Base-by-base conservation (phyloP, 2,329 filamentous ascomycete species). In the Hyphodiscus sp. region DNA sequence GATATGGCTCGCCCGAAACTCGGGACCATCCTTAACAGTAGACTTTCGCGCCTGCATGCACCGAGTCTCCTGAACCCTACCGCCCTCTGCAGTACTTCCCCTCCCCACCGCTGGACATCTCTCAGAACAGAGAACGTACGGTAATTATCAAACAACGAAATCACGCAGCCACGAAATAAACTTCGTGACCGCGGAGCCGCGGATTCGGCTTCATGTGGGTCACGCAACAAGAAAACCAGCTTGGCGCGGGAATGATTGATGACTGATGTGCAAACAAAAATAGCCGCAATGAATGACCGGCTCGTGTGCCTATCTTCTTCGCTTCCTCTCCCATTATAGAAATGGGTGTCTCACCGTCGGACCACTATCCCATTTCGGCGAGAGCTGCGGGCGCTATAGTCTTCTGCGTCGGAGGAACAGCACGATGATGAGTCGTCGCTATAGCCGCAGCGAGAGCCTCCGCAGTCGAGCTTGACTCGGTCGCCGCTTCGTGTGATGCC, bases 391-490 rank as follows among this genome's bases (percentile, higher is more conserved):
- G 72, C 69, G 62, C 76, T 71, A 72, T 85, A 82, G 56, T 74
- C 73, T 61, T 81, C 80, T 65, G 84, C 81, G 59, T 86, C 84
- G 43, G 65, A 74, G 63, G 85, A 85, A 64, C 80, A 86, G 62
- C 84, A 90, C 77, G 82, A 80, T 50, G 76, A 80, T 58, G 78
- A 81, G 57, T 87, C 83, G 66, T 89, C 85, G 60, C 80, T 81
- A 74, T 88, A 94, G 67, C 89, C 89, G 74, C 92, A 96, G 70
- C 89, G 86, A 58, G 84, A 78, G 63, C 92, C 92, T 64, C 91
- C 91, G 69, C 92, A 97, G 81, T 96, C 91, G 71, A 96, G 84
- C 81, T 92, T 94, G 80, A 97, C 87, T 67, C 91, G 86, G 72
- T 95, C 87, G 68, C 91, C 91, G 71, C 86, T 85, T 74, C 91